These are phyloP conservation scores for Ilyonectria robusta DNA, from an alignment of 2,329 filamentous ascomycete species.

Conservation along the genomic window DNA sequence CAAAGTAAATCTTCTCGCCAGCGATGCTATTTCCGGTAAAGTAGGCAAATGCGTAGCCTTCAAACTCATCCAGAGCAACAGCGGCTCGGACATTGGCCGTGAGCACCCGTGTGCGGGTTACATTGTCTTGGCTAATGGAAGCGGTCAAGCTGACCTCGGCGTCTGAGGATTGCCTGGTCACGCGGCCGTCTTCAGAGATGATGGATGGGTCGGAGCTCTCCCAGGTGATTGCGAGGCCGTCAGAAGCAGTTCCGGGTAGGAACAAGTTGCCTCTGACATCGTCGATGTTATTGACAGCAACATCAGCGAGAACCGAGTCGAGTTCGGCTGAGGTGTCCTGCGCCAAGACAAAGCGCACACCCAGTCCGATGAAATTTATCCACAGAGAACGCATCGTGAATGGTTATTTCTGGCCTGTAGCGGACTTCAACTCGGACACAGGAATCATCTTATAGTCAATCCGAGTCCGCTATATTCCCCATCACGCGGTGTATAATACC, in stretches of 20 bases:
- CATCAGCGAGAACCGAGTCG: slow-evolving; percentile 26
- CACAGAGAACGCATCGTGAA: slow-evolving; percentile 24
- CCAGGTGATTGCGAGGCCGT: slow-evolving; percentile 54
- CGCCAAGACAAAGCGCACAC: slow-evolving; percentile 10
- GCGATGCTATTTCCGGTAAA: slow-evolving; percentile 61
- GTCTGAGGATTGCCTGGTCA: slow-evolving; percentile 50
- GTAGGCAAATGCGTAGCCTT: slow-evolving; percentile 67
- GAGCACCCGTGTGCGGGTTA: slow-evolving; percentile 48
- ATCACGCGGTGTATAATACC: neutral
- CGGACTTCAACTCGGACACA: neutral
- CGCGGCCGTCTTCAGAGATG: slow-evolving; percentile 53
- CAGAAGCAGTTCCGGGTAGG: slow-evolving; percentile 48
- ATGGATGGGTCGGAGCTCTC: slow-evolving; percentile 51
- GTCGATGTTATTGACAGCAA: slow-evolving; percentile 52
- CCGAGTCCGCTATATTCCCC: neutral
- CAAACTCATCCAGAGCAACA: slow-evolving; percentile 50
- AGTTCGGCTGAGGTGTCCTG: slow-evolving; percentile 1
- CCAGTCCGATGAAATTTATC: slow-evolving; percentile 14
- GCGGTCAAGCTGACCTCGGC: slow-evolving; percentile 54
- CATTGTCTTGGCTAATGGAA: slow-evolving; percentile 46
- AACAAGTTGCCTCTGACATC: slow-evolving; percentile 57
- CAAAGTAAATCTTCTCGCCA: slow-evolving; percentile 68
- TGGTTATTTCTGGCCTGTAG: neutral
- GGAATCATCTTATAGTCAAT: slow-evolving; percentile 8
- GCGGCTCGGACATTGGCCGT: slow-evolving; percentile 54